phyloP scores from a whole-genome alignment of 2,329 filamentous ascomycete genomes.

The Sordariomycetes sp. region DNA sequence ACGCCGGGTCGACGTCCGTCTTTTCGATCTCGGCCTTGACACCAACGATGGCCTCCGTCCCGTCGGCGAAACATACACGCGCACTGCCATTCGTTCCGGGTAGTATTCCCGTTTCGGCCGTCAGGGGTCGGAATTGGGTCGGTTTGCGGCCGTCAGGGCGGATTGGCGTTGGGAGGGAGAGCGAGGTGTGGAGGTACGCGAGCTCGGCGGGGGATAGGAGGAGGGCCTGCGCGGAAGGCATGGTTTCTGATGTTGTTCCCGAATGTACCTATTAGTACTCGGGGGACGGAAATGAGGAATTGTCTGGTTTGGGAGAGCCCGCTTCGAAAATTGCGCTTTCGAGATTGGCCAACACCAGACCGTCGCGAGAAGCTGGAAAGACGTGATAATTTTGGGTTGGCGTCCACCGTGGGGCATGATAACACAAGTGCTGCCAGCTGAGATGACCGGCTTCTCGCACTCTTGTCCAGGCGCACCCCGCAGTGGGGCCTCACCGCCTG shows the following conservation, averaged over 20 bases:
- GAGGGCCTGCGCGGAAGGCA: constrained; percentile 51
- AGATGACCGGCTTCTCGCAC: neutral
- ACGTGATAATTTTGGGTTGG: neutral
- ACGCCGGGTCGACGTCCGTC: constrained; percentile 25
- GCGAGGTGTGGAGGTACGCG: constrained; percentile 83
- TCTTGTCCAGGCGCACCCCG: neutral
- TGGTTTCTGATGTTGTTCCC: constrained; percentile 15
- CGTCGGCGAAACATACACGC: constrained; percentile 86
- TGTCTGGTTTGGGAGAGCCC: neutral
- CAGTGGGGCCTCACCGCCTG: neutral
- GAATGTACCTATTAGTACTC: neutral
- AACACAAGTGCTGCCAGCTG: neutral
- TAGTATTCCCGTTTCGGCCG: constrained; percentile 81
- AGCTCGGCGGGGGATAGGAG: constrained; percentile 92
- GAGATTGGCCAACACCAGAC: neutral
- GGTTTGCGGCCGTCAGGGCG: constrained; percentile 75
- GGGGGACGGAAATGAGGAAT: neutral
- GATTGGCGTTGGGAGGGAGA: constrained; percentile 69
- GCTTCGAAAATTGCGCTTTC: neutral
- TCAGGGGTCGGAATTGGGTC: constrained; percentile 79
- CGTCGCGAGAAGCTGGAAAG: neutral
- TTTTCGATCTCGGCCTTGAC: constrained; percentile 90
- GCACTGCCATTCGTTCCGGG: constrained; percentile 86
- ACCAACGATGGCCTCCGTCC: constrained; percentile 89
- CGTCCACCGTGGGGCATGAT: neutral